Evolutionary conservation across 768 basidiomycete genomes (phyloP).

Genomic region (Omphalotus guepiniiformis): DNA sequence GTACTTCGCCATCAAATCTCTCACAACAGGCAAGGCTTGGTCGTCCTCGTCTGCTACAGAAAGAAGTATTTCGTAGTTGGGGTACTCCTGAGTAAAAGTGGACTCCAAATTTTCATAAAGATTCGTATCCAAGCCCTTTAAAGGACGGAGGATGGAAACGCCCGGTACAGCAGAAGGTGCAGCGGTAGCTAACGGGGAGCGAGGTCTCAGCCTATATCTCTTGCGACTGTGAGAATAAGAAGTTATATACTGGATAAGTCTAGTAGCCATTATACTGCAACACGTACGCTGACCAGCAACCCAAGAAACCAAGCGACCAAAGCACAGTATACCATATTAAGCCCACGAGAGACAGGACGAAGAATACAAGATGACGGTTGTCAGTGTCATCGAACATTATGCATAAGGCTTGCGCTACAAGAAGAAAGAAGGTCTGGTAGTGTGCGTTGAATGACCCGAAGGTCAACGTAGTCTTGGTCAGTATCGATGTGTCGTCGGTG

Average conservation of each 20-base stretch:
- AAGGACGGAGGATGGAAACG: conserved; percentile 89
- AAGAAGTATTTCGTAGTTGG: conserved; percentile 86
- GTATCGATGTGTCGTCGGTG: no score
- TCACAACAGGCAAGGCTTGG: conserved; percentile 81
- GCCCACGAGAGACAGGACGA: conserved; percentile 35
- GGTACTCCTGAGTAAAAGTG: conserved; percentile 88
- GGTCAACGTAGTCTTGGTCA: no score
- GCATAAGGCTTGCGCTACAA: no score
- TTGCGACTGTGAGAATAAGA: conserved; percentile 49
- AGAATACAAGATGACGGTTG: conserved; percentile 12
- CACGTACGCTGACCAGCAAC: conserved; percentile 67
- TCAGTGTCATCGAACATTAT: not conserved
- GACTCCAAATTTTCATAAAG: conserved; percentile 95
- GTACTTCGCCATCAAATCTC: conserved; percentile 73
- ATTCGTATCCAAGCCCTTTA: conserved; percentile 94
- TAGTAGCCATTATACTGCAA: not conserved
- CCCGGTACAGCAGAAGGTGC: conserved; percentile 58
- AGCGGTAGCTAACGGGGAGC: conserved; percentile 54
- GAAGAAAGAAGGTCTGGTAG: no score
- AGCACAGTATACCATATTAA: conserved; percentile 57
- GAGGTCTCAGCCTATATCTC: conserved; percentile 67
- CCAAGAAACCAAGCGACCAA: conserved; percentile 66
- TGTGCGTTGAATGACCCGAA: no score
- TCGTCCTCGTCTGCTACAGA: conserved; percentile 88
- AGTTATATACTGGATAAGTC: no score